phyloP scores from a whole-genome alignment of 495 filamentous ascomycete species.

The Xylaria sp. region DNA sequence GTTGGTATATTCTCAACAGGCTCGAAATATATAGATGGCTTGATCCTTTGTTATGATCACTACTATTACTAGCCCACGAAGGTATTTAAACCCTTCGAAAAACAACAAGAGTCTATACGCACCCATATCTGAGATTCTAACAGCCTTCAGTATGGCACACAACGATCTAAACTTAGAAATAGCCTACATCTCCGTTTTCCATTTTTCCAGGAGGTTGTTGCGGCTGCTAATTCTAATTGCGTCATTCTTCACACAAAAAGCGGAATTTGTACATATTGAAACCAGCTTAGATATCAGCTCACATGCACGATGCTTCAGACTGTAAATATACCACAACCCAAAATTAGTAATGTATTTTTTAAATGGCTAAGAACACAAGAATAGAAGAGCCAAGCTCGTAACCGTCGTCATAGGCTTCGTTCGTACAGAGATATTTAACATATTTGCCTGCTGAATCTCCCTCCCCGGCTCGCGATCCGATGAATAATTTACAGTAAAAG shows the following conservation, averaged over 20 bases:
- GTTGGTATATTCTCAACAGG: too few species aligned
- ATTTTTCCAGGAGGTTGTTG: not conserved
- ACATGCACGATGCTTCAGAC: too few species aligned
- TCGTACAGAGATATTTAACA: constrained; percentile 10
- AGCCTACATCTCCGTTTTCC: not conserved
- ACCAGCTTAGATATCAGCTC: too few species aligned
- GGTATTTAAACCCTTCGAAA: too few species aligned
- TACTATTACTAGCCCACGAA: too few species aligned
- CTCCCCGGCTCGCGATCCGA: not conserved
- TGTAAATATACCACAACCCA: not conserved
- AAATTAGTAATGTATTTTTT: not conserved
- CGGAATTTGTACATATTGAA: too few species aligned
- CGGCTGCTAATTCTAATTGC: not conserved
- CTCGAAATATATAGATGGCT: too few species aligned
- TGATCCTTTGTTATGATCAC: too few species aligned
- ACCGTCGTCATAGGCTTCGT: constrained; percentile 15
- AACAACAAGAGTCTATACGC: too few species aligned
- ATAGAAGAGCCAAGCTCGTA: constrained; percentile 11
- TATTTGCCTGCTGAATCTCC: constrained; percentile 6
- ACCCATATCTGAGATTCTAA: too few species aligned
- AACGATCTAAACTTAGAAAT: not conserved
- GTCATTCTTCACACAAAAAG: not conserved
- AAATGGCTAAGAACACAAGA: constrained; percentile 16
- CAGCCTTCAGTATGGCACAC: too few species aligned
- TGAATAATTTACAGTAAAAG: constrained; percentile 13